Evolutionary conservation across 257 asterid species (phyloP).

Genomic region (Ballota nigra): DNA sequence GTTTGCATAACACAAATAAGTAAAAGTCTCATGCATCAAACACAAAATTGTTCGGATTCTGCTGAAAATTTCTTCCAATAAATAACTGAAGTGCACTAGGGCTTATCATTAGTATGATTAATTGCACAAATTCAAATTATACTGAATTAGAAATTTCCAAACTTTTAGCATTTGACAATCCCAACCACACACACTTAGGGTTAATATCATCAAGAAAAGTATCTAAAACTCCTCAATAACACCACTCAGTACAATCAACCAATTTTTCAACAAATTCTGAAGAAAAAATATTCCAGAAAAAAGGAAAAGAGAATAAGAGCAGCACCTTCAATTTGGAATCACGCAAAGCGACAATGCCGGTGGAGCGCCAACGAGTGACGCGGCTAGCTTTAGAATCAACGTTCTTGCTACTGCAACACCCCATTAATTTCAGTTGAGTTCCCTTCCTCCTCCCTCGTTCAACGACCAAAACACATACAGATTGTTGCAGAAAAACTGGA

Average conservation of each 20-base stretch:
- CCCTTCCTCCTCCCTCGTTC: constrained; percentile 18
- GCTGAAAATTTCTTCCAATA: not conserved
- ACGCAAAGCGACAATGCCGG: constrained; percentile 93
- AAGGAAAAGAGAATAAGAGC: not conserved
- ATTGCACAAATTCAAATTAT: not conserved
- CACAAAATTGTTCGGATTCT: not conserved
- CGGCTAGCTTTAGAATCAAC: constrained; percentile 69
- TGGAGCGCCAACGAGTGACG: constrained; percentile 88
- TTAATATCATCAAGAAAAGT: not conserved
- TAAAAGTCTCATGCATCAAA: constrained; percentile 10
- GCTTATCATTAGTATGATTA: not conserved
- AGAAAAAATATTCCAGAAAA: not conserved
- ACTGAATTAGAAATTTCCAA: not conserved
- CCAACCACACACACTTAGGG: not conserved
- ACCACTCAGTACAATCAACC: not conserved
- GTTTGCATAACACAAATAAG: constrained; percentile 16
- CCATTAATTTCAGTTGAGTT: constrained; percentile 45
- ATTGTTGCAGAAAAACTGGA: not conserved
- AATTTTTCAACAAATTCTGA: not conserved
- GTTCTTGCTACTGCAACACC: constrained; percentile 72
- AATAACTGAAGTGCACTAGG: not conserved
- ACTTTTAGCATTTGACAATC: not conserved
- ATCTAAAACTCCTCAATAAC: constrained; percentile 1
- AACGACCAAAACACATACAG: constrained; percentile 29
- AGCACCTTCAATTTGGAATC: constrained; percentile 86